A percentile compares a stretch with the other conserved stretches of the same genome.
Conservation (phyloP, 2,329 filamentous ascomycete genomes). For the Aspergillus piperis region DNA sequence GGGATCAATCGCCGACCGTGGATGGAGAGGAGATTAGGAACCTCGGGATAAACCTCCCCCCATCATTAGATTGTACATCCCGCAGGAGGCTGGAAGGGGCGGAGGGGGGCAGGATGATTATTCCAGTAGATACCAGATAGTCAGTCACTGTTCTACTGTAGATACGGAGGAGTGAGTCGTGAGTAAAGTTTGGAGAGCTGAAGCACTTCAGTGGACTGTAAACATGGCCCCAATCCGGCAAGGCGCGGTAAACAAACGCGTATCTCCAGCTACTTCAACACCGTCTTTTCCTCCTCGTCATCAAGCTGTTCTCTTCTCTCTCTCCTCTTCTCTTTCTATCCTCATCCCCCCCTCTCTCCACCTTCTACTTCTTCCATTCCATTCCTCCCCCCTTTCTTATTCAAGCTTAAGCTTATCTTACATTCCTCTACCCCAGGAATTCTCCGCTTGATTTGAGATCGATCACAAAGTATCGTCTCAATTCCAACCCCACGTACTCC, state of each 20-base stretch:
- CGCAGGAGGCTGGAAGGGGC: not conserved
- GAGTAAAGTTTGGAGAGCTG: not conserved
- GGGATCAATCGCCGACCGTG: not conserved
- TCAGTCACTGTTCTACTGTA: not conserved
- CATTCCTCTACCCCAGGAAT: slow-evolving; percentile 22
- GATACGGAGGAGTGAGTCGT: not conserved
- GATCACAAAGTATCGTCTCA: slow-evolving; percentile 23
- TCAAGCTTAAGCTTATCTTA: slow-evolving; percentile 25
- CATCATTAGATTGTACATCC: not conserved
- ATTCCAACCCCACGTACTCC: slow-evolving; percentile 16
- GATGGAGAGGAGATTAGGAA: not conserved
- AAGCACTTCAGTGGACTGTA: not conserved
- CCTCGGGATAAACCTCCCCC: not conserved
- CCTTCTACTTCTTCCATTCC: slow-evolving; percentile 17
- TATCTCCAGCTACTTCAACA: slow-evolving; percentile 12
- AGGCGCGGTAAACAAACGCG: slow-evolving; percentile 28
- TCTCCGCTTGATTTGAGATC: slow-evolving; percentile 25
- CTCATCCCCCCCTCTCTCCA: slow-evolving; percentile 9
- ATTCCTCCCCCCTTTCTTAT: slow-evolving; percentile 15
- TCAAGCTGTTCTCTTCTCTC: slow-evolving; percentile 9
- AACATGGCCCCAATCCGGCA: slow-evolving; percentile 16
- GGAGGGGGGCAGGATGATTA: not conserved
- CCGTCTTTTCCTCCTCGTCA: slow-evolving; percentile 12
- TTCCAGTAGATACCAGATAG: too few species aligned
- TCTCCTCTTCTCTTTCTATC: slow-evolving; percentile 6